Percentiles rank a stretch among this genome's conserved stretches.
phyloP scores from a whole-genome alignment of 192 early-diverging fungal genomes.

The Coemansia sp. region DNA sequence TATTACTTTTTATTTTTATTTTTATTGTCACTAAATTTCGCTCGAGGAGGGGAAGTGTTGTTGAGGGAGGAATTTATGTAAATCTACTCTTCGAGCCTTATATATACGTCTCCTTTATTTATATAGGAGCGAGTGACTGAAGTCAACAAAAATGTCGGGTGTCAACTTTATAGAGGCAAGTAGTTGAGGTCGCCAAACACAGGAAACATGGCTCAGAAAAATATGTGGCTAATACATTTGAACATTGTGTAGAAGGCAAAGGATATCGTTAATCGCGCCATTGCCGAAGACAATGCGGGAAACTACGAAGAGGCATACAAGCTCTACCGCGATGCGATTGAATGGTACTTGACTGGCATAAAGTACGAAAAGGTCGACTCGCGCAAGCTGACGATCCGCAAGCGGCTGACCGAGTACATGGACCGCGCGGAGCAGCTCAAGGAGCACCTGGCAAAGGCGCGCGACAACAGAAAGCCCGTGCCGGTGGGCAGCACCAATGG shows the following conservation, averaged over 20 bases:
- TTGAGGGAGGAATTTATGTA: neutral
- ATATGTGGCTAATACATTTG: neutral
- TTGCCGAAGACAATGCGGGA: conserved; percentile 85
- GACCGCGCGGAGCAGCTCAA: conserved; percentile 94
- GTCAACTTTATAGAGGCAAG: conserved; percentile 20
- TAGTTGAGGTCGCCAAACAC: neutral
- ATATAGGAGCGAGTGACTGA: neutral
- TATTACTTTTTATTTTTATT: neutral
- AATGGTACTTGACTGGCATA: conserved; percentile 92
- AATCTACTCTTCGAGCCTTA: neutral
- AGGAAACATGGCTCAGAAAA: neutral
- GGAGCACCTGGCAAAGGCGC: conserved; percentile 74
- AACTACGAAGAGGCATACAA: conserved; percentile 93
- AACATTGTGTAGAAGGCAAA: conserved; percentile 96
- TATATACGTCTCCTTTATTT: neutral
- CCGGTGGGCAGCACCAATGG: conserved; percentile 59
- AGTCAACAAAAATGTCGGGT: conserved; percentile 10
- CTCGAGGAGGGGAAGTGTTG: neutral
- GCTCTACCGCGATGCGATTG: conserved; percentile 85
- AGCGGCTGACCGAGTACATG: conserved; percentile 91
- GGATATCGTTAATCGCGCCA: conserved; percentile 90
- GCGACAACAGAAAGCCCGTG: conserved; percentile 67
- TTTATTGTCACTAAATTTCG: neutral
- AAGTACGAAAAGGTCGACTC: conserved; percentile 98
- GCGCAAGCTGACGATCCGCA: conserved; percentile 79